These are phyloP conservation scores for Abelmoschus esculentus DNA, from an alignment of 345 rosid genomes.

Conservation along the genomic window DNA sequence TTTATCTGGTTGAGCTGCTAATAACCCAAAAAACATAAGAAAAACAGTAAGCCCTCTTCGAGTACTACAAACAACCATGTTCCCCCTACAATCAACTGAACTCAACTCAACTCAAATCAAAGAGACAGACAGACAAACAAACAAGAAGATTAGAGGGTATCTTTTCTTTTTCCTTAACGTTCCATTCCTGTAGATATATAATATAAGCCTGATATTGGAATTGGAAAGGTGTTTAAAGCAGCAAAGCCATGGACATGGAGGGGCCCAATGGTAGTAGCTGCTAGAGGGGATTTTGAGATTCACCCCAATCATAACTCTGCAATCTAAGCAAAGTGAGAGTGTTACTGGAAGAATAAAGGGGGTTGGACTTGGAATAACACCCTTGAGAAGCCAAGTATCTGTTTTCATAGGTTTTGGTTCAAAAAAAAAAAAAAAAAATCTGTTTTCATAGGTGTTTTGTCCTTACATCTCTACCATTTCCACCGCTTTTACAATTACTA, in stretches of 20 bases:
- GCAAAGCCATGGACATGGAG: conserved; percentile 43
- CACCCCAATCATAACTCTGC: conserved; percentile 40
- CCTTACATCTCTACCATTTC: too few species aligned
- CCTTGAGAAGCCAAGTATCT: not conserved
- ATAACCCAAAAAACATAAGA: conserved; percentile 43
- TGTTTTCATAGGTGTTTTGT: not conserved
- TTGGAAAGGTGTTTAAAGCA: conserved; percentile 28
- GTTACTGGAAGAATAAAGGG: conserved; percentile 2
- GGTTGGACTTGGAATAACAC: not conserved
- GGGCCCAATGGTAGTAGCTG: conserved; percentile 32
- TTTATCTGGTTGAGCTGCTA: conserved; percentile 34
- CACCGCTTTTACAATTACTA: too few species aligned
- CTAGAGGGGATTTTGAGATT: conserved; percentile 40
- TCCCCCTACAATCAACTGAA: not conserved
- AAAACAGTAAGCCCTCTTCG: conserved; percentile 34
- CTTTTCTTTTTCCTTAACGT: conserved; percentile 26
- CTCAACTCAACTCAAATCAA: conserved; percentile 1
- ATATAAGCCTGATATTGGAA: conserved; percentile 14
- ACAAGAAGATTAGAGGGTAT: conserved; percentile 33
- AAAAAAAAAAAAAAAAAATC: too few species aligned
- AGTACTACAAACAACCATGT: conserved; percentile 37
- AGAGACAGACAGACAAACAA: conserved; percentile 14
- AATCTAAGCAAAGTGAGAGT: conserved; percentile 60
- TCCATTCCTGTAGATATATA: conserved; percentile 46
- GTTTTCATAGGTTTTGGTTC: not conserved